Evolutionary conservation across 441 rosid species (phyloP).

Genomic region (Heliophila coronopifolia): DNA sequence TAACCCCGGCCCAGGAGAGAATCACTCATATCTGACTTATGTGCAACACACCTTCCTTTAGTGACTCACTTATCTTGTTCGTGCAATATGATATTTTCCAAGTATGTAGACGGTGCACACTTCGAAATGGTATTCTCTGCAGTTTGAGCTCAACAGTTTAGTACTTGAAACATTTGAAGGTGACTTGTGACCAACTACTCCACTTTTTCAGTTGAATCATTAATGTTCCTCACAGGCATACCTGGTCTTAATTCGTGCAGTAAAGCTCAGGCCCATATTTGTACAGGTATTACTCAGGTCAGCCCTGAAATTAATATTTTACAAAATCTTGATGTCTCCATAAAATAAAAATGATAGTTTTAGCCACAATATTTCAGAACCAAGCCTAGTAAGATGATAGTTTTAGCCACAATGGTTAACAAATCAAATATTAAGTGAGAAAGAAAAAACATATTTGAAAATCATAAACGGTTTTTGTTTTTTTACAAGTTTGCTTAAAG

Average conservation of each 20-base stretch:
- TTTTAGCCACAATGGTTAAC: too few species aligned
- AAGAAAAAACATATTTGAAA: too few species aligned
- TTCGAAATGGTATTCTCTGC: conserved; percentile 12
- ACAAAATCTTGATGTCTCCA: too few species aligned
- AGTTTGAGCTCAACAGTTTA: conserved; percentile 12
- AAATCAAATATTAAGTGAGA: too few species aligned
- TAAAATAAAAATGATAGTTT: too few species aligned
- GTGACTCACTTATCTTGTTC: conserved; percentile 12
- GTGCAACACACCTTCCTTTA: conserved; percentile 14
- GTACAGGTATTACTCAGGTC: too few species aligned
- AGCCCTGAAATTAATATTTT: too few species aligned
- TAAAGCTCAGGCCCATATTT: too few species aligned
- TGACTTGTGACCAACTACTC: conserved; percentile 22
- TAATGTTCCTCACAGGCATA: conserved; percentile 16
- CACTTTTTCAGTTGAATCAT: conserved; percentile 16
- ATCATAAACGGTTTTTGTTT: too few species aligned
- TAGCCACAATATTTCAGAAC: too few species aligned
- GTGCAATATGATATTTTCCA: conserved; percentile 3
- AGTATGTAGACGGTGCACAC: background rate
- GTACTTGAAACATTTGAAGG: conserved; percentile 5
- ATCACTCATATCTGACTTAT: conserved; percentile 19
- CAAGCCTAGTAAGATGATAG: too few species aligned
- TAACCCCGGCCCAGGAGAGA: conserved; percentile 22
- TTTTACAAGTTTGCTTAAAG: too few species aligned
- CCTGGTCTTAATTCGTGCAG: conserved; percentile 26